These are phyloP conservation scores for Xylariaceae sp. DNA, from an alignment of 2,329 filamentous ascomycete genomes.

Conservation along the genomic window DNA sequence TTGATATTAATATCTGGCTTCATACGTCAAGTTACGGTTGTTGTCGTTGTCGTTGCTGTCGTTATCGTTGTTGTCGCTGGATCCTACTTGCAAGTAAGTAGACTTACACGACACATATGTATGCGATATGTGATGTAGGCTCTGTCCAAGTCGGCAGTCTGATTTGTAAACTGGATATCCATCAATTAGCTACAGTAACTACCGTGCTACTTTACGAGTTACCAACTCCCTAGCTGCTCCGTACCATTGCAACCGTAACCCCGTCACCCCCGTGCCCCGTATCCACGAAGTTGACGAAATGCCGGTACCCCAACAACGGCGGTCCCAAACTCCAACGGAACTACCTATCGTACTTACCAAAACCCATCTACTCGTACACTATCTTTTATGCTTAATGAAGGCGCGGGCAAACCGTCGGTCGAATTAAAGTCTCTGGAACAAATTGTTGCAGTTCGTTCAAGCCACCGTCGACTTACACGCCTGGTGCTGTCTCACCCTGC, in stretches of 20 bases:
- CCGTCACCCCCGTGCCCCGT: not conserved
- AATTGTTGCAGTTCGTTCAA: constrained; percentile 19
- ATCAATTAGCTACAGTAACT: not conserved
- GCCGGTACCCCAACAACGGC: constrained; percentile 17
- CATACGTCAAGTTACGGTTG: not conserved
- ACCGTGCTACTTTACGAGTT: no score
- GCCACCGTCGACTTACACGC: constrained; percentile 19
- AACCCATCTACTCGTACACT: no score
- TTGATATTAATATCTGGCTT: not conserved
- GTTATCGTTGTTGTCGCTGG: not conserved
- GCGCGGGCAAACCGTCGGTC: constrained; percentile 31
- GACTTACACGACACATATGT: not conserved
- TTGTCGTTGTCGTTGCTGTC: not conserved
- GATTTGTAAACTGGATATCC: not conserved
- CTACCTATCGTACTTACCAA: not conserved
- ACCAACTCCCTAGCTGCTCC: not conserved
- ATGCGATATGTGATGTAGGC: not conserved
- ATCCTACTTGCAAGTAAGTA: not conserved
- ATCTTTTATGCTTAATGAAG: constrained; percentile 22
- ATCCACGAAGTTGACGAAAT: not conserved
- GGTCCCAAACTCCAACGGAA: constrained; percentile 10
- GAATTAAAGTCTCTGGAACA: constrained; percentile 26
- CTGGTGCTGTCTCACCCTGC: not conserved
- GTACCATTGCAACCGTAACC: not conserved
- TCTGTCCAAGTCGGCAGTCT: not conserved